Conservation (phyloP, 805 yeast species). For the Dipodascus albidus region DNA sequence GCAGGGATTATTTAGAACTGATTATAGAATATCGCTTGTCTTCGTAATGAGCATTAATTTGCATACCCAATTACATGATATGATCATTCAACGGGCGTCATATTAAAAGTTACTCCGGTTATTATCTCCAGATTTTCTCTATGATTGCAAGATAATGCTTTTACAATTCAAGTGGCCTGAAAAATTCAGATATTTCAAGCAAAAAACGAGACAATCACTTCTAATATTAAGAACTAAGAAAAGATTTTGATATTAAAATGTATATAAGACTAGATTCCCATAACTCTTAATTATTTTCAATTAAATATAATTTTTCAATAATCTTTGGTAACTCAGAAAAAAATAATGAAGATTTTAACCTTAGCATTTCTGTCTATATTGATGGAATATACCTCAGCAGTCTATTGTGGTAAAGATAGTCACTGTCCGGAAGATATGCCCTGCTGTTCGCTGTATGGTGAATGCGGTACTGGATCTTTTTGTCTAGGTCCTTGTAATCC, state of each 20-base stretch:
- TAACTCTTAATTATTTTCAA: no score
- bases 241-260: no score
- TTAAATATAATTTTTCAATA: no score
- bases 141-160: no score
- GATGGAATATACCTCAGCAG: not conserved
- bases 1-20: no score
- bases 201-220: not conserved
- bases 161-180: not conserved
- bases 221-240: not conserved
- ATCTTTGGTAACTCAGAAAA: not conserved
- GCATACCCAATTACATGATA: no score
- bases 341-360: not conserved
- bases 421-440: constrained; percentile 72
- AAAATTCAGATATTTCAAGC: not conserved
- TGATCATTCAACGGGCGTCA: no score
- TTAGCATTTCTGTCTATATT: not conserved
- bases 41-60: no score
- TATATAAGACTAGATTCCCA: not conserved
- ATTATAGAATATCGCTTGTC: no score
- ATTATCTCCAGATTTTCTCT: no score
- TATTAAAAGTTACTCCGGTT: no score
- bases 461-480: constrained; percentile 63
- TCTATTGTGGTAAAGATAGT: not conserved
- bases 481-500: constrained; percentile 90
- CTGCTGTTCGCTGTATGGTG: constrained; percentile 76